phyloP scores from a whole-genome alignment of 352 stramenopile genomes.

The Globisporangium orthogonon region DNA sequence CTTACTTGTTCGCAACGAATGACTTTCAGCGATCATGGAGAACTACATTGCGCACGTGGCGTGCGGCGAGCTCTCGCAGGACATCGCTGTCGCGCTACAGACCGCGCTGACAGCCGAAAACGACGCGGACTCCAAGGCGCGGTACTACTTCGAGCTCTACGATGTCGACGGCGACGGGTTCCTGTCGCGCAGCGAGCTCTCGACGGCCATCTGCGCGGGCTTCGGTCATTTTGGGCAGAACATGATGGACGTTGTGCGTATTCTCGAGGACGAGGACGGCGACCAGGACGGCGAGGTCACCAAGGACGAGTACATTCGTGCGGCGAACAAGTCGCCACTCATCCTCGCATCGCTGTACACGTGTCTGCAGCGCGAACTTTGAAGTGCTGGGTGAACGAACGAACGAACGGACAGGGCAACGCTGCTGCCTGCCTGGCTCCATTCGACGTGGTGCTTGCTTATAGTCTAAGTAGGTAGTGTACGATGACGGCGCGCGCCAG shows the following conservation, averaged over 20 bases:
- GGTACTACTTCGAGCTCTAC: slow-evolving; percentile 37
- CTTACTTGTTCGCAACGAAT: background rate
- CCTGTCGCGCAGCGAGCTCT: slow-evolving; percentile 24
- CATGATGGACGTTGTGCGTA: slow-evolving; percentile 30
- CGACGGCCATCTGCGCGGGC: slow-evolving; percentile 27
- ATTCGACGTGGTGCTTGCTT: background rate
- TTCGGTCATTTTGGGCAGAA: slow-evolving; percentile 32
- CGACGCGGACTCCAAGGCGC: slow-evolving; percentile 25
- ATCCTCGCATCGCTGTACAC: slow-evolving; percentile 41
- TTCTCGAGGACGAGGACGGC: slow-evolving; percentile 29
- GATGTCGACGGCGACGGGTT: slow-evolving; percentile 24
- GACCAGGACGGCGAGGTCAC: slow-evolving; percentile 35
- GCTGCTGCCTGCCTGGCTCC: too few species aligned
- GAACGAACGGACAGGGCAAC: too few species aligned
- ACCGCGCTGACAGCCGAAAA: slow-evolving; percentile 12
- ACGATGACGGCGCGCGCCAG: background rate
- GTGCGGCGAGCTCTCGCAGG: slow-evolving; percentile 20
- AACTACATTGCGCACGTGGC: slow-evolving; percentile 14
- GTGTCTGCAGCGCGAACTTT: slow-evolving; percentile 16
- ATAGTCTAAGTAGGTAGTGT: background rate
- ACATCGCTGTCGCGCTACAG: slow-evolving; percentile 26
- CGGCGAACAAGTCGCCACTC: slow-evolving; percentile 21
- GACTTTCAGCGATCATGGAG: slow-evolving; percentile 9
- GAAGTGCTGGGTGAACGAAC: background rate
- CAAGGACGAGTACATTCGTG: slow-evolving; percentile 28